Evolutionary conservation across 768 basidiomycete species (phyloP).

Genomic region (Boletus edulis): DNA sequence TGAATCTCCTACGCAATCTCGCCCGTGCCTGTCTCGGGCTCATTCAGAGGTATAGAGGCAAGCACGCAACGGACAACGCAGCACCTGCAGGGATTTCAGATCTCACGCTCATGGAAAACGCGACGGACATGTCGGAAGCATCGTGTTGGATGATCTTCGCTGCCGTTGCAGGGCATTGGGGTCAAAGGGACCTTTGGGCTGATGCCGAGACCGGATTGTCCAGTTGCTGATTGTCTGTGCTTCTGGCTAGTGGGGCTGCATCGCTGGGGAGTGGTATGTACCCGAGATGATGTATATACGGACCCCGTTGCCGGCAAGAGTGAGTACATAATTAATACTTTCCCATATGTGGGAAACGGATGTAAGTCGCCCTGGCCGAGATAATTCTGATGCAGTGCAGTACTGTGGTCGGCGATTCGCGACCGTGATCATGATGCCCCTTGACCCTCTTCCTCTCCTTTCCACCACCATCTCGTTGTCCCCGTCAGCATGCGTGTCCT

Average conservation of each 20-base stretch:
- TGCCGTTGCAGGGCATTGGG: conserved; percentile 67
- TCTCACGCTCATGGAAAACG: not conserved
- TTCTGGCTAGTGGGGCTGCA: not conserved
- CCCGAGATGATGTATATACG: not conserved
- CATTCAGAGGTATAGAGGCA: conserved; percentile 33
- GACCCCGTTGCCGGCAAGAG: not conserved
- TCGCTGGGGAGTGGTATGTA: conserved; percentile 7
- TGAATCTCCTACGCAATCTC: conserved; percentile 70
- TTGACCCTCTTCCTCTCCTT: not conserved
- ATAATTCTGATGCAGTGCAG: no score
- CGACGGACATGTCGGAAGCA: conserved; percentile 37
- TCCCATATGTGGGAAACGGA: conserved; percentile 15
- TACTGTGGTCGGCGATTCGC: conserved; percentile 6
- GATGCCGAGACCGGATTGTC: conserved; percentile 62
- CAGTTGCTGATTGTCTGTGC: not conserved
- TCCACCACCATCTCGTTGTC: not conserved
- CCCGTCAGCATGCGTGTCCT: conserved; percentile 42
- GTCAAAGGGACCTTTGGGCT: conserved; percentile 77
- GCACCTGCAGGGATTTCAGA: conserved; percentile 5
- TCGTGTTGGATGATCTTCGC: conserved; percentile 77
- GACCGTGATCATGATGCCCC: not conserved
- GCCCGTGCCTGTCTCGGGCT: conserved; percentile 66
- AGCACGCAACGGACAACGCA: conserved; percentile 17
- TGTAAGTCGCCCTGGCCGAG: not conserved
- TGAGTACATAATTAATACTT: conserved; percentile 3